Evolutionary conservation across 2,329 filamentous ascomycete species (phyloP).

Genomic region (Arthrobotrys entomopaga): DNA sequence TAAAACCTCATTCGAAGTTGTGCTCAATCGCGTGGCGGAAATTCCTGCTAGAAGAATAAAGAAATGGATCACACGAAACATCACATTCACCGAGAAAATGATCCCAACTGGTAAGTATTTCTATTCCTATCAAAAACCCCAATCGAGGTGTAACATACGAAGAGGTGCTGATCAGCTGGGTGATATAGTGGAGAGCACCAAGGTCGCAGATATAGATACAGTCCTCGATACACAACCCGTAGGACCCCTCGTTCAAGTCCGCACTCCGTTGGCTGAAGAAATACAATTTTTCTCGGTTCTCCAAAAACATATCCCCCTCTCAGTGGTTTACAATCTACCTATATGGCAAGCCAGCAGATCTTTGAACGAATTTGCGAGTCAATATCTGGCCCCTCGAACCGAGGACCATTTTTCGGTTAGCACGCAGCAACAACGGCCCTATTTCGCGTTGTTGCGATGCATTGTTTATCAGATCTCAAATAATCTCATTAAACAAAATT

Average conservation of each 20-base stretch:
- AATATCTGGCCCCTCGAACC: neutral
- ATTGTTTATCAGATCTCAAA: slow-evolving; percentile 34
- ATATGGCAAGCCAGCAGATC: slow-evolving; percentile 20
- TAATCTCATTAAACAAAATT: neutral
- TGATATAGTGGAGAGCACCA: neutral
- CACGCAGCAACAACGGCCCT: neutral
- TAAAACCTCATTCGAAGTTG: slow-evolving; percentile 5
- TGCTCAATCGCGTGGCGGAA: slow-evolving; percentile 1
- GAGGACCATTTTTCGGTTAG: slow-evolving; percentile 3
- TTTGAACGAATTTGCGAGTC: neutral
- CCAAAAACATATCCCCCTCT: slow-evolving; percentile 3
- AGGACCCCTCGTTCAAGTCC: neutral
- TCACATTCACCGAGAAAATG: slow-evolving; percentile 15
- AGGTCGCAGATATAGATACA: neutral
- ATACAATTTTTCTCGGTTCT: neutral
- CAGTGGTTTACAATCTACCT: slow-evolving; percentile 7
- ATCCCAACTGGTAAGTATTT: slow-evolving; percentile 2
- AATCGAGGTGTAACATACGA: neutral
- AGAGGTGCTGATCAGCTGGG: neutral
- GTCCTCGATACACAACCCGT: neutral
- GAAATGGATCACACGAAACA: slow-evolving; percentile 23
- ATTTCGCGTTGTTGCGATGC: slow-evolving; percentile 7
- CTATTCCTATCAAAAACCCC: neutral
- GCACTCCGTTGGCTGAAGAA: neutral
- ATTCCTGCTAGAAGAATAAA: neutral